Conservation (phyloP, 208 protist species). For the Porcisia deanei region DNA sequence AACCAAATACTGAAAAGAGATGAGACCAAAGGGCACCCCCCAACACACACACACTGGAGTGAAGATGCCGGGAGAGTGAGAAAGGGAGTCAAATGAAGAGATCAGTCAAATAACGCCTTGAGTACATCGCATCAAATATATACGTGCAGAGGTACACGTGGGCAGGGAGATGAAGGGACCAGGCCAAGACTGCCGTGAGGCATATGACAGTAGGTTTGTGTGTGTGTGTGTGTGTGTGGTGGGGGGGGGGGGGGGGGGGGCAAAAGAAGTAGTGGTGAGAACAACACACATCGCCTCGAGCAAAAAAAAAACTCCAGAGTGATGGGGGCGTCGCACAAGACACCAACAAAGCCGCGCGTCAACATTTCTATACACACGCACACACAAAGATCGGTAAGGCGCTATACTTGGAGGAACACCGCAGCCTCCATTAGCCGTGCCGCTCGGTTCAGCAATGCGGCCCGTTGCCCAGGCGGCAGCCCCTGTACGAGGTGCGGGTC, state of each 20-base stretch:
- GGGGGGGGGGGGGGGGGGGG: background rate
- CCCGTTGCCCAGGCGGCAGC: constrained; percentile 16
- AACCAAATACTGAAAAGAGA: no score
- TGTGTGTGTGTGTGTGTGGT: background rate
- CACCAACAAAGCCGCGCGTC: background rate
- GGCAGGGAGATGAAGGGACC: no score
- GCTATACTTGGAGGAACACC: constrained; percentile 49
- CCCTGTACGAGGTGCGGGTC: constrained; percentile 16
- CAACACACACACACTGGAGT: no score
- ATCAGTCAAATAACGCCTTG: no score
- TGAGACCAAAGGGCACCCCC: no score
- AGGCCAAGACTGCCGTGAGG: background rate
- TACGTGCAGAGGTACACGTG: no score
- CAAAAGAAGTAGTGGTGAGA: background rate
- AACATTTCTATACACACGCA: background rate
- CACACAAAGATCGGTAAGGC: background rate
- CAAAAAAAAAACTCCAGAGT: background rate
- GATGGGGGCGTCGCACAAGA: background rate
- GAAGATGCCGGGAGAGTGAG: no score
- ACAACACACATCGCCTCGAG: background rate
- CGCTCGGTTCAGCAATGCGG: constrained; percentile 17
- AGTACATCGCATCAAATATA: no score
- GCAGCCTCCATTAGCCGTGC: constrained; percentile 43
- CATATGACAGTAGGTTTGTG: no score
- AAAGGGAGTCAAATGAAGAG: no score